Evolutionary conservation across 2,329 filamentous ascomycete genomes (phyloP).

Genomic region (Acephala macrosclerotiorum): DNA sequence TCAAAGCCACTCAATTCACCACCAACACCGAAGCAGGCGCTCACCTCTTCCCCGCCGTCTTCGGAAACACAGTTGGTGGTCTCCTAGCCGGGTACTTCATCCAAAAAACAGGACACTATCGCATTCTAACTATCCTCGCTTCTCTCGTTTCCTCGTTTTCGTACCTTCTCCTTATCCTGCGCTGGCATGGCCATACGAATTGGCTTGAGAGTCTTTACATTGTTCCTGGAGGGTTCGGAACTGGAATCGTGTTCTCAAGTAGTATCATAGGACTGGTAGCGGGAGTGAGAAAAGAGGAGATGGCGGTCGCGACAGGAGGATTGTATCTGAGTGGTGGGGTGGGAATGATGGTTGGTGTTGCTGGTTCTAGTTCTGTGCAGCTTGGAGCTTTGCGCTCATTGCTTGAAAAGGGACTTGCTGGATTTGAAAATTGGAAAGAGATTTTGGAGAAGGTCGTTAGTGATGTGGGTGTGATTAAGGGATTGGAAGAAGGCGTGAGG

Average conservation of each 20-base stretch:
- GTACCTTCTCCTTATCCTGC: slow-evolving; percentile 60
- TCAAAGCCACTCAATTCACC: slow-evolving; percentile 65
- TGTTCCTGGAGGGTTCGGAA: slow-evolving; percentile 61
- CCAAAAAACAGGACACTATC: slow-evolving; percentile 65
- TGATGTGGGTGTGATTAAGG: slow-evolving; percentile 30
- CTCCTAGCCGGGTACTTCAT: slow-evolving; percentile 58
- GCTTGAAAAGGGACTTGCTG: slow-evolving; percentile 13
- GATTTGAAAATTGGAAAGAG: slow-evolving; percentile 15
- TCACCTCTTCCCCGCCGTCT: slow-evolving; percentile 71
- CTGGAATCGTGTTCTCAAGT: slow-evolving; percentile 53
- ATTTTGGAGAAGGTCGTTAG: slow-evolving; percentile 34
- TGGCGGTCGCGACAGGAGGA: slow-evolving; percentile 57
- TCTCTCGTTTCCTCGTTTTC: slow-evolving; percentile 56
- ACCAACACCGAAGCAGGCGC: slow-evolving; percentile 65
- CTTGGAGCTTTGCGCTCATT: slow-evolving; percentile 20
- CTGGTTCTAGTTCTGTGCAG: slow-evolving; percentile 32
- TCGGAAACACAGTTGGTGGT: slow-evolving; percentile 71
- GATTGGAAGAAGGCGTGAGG: slow-evolving; percentile 24
- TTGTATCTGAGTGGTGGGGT: slow-evolving; percentile 50
- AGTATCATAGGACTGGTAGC: slow-evolving; percentile 58
- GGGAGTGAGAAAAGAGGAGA: slow-evolving; percentile 51
- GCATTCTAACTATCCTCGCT: slow-evolving; percentile 58
- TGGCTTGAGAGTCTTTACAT: slow-evolving; percentile 65
- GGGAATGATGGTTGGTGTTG: slow-evolving; percentile 36
- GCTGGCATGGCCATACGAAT: slow-evolving; percentile 67